Conservation (phyloP, 768 basidiomycete genomes). For the Pseudohyphozyma bogoriensis region DNA sequence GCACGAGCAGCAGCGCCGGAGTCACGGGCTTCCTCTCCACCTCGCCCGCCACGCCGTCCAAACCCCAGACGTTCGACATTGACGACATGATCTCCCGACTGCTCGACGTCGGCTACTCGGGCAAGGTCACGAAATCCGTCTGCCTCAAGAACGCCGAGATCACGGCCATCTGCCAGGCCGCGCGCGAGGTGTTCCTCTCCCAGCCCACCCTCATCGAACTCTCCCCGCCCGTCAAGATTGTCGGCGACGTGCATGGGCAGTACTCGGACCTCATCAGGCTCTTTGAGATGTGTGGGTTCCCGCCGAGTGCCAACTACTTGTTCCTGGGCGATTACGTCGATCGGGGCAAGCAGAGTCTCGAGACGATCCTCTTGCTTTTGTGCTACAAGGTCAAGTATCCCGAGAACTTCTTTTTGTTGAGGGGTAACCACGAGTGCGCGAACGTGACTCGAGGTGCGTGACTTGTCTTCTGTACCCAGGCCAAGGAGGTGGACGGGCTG, state of each 20-base stretch:
- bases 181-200: constrained; percentile 87
- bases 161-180: constrained; percentile 82
- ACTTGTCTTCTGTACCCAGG: too few species aligned
- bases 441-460: constrained; percentile 99
- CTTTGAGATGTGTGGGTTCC: constrained; percentile 99
- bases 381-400: constrained; percentile 99
- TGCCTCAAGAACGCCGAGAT: constrained; percentile 90
- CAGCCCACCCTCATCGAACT: constrained; percentile 97
- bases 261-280: constrained; percentile 96
- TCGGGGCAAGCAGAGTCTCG: constrained; percentile 93
- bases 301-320: constrained; percentile 91
- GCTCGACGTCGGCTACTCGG: constrained; percentile 91
- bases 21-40: constrained; percentile 24
- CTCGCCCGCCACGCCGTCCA: constrained; percentile 14
- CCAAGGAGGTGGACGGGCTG: too few species aligned
- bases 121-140: constrained; percentile 92
- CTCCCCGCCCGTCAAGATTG: constrained; percentile 96
- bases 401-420: constrained; percentile 94
- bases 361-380: constrained; percentile 88
- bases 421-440: constrained; percentile 98
- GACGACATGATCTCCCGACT: constrained; percentile 97
- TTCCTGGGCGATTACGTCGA: constrained; percentile 99
- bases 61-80: constrained; percentile 59
- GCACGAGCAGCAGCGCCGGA: constrained; percentile 24
- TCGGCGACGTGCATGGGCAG: constrained; percentile 97